phyloP scores from a whole-genome alignment of 805 yeast species.

The Myxozyma nipponensis region DNA sequence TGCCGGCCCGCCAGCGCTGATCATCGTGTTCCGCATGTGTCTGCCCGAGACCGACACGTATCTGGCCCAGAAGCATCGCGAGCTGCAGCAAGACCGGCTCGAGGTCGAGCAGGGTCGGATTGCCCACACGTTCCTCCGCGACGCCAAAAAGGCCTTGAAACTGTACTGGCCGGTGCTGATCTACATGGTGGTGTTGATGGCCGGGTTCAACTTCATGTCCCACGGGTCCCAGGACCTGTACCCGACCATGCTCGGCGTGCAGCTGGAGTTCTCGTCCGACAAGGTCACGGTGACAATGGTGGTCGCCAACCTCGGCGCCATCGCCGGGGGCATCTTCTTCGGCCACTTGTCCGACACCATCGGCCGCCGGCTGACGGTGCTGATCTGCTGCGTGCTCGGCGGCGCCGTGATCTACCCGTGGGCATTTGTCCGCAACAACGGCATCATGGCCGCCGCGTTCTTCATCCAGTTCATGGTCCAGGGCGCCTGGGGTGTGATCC shows the following conservation, averaged over 20 bases:
- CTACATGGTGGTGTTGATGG: constrained; percentile 58
- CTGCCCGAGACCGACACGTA: constrained; percentile 55
- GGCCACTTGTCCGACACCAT: constrained; percentile 55
- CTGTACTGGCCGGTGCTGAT: constrained; percentile 58
- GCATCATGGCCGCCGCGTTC: constrained; percentile 52
- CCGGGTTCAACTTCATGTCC: constrained; percentile 66
- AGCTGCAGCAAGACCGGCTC: constrained; percentile 9
- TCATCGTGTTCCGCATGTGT: constrained; percentile 54
- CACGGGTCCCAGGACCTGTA: constrained; percentile 74
- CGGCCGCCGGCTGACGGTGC: constrained; percentile 59
- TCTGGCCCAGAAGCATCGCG: constrained; percentile 14
- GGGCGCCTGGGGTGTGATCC: constrained; percentile 73
- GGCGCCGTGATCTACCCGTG: constrained; percentile 63
- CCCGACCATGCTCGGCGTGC: constrained; percentile 58
- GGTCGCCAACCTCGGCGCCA: constrained; percentile 65
- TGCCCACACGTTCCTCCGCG: constrained; percentile 41
- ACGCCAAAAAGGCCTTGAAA: constrained; percentile 41
- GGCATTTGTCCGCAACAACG: constrained; percentile 45
- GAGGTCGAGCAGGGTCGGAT: constrained; percentile 6
- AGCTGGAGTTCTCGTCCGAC: constrained; percentile 46
- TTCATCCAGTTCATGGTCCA: constrained; percentile 63
- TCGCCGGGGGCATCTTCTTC: constrained; percentile 57
- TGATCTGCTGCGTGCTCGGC: constrained; percentile 49
- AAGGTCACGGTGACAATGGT: constrained; percentile 56
- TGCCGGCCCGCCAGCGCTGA: constrained; percentile 59